Evolutionary conservation across 768 basidiomycete species (phyloP).

Genomic region (Amanita subjunquillea): DNA sequence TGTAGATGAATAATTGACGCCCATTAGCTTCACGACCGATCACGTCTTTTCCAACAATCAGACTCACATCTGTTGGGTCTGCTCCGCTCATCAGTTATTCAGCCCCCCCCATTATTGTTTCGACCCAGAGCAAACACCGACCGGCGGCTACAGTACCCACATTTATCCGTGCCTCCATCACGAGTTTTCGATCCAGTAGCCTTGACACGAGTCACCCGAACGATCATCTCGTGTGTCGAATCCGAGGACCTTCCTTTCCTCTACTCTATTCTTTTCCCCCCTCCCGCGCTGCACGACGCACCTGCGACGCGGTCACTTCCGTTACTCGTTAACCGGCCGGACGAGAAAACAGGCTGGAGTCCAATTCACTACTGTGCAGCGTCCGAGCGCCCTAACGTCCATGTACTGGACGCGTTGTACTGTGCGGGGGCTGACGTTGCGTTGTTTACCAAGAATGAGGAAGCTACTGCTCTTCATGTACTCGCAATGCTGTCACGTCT

Average conservation of each 20-base stretch:
- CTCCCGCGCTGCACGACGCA: conserved; percentile 27
- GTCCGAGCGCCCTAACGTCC: conserved; percentile 41
- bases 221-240: conserved; percentile 44
- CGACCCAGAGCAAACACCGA: background rate
- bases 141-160: background rate
- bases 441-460: conserved; percentile 53
- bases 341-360: conserved; percentile 55
- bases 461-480: conserved; percentile 61
- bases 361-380: conserved; percentile 63
- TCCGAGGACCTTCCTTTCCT: conserved; percentile 39
- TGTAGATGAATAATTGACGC: background rate
- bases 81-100: conserved; percentile 22
- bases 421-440: conserved; percentile 69
- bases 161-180: conserved; percentile 19
- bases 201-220: conserved; percentile 33
- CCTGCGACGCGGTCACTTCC: conserved; percentile 32
- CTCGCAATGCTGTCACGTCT: conserved; percentile 35
- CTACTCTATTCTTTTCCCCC: conserved; percentile 45
- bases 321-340: conserved; percentile 58
- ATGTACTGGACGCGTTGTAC: conserved; percentile 61
- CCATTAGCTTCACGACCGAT: conserved; percentile 8
- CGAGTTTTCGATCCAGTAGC: conserved; percentile 31
- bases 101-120: background rate
- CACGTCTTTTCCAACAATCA: conserved; percentile 8
- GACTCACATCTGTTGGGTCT: conserved; percentile 27